phyloP scores from a whole-genome alignment of 495 filamentous ascomycete species.

The Acidomyces sp. region DNA sequence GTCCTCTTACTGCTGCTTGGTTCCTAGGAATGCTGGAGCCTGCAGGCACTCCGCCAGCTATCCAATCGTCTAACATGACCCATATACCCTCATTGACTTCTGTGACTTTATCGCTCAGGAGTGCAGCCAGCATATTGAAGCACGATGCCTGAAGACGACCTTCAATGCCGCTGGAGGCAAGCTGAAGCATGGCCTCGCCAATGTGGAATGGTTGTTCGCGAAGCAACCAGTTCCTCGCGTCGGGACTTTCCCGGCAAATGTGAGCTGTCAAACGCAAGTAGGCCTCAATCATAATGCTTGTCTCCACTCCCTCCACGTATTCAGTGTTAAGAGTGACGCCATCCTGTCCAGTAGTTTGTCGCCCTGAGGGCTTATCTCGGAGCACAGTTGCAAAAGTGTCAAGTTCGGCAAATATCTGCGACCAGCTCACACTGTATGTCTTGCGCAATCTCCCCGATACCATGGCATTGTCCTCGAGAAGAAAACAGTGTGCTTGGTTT shows the following conservation, averaged over 20 bases:
- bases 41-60: conserved; percentile 30
- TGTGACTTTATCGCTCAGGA: conserved; percentile 52
- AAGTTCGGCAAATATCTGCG: conserved; percentile 81
- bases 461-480: conserved; percentile 71
- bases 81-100: conserved; percentile 52
- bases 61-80: conserved; percentile 58
- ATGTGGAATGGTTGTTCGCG: conserved; percentile 49
- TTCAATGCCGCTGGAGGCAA: conserved; percentile 56
- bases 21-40: conserved; percentile 14
- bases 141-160: conserved; percentile 62
- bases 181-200: conserved; percentile 50
- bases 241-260: conserved; percentile 51
- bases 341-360: conserved; percentile 1
- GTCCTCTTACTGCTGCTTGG: not conserved
- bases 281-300: conserved; percentile 79
- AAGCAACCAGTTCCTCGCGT: conserved; percentile 56
- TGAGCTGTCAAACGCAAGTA: conserved; percentile 80
- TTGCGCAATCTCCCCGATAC: conserved; percentile 61
- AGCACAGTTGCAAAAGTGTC: conserved; percentile 48
- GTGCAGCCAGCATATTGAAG: conserved; percentile 53
- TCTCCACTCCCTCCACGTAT: conserved; percentile 66
- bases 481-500: conserved; percentile 68
- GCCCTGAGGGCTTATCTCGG: conserved; percentile 3
- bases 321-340: conserved; percentile 39
- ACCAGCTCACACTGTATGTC: conserved; percentile 73